Base-by-base conservation (phyloP, 2,329 filamentous ascomycete species). In the Podosphaera xanthii region DNA sequence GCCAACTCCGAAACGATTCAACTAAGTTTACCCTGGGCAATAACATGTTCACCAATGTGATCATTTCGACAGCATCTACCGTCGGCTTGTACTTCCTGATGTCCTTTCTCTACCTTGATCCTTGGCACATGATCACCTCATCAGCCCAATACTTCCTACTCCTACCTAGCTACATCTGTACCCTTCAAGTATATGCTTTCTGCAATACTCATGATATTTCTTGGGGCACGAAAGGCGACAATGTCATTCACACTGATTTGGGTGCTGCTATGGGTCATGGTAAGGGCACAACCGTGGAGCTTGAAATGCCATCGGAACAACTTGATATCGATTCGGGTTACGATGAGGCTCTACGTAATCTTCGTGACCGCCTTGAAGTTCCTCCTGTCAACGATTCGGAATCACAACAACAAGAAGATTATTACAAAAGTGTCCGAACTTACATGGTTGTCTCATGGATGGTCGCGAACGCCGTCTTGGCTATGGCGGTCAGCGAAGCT, bases 151-250 rank as follows among this genome's bases (percentile, higher is more conserved):
- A 98, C 75, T 96, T 98, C 70, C 78, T 90, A 54, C 81, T 98
- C 34, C 77, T 98, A 42, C 92, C 92, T 0, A 84, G 78, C 46
- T 98, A 97, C 74, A 94, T 98, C 72, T 97, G 92, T 75, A 97
- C 88, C 0, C 78, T 98, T 2, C 92, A 98, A 71, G 89, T 97
- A 30, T 98, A 98, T 72, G 92, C 92, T 50, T 98, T 98, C 72
- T 97, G 92, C 76, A 98, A 98, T 74, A 94, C 91, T 0, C 92
- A 98, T 78, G 92, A 98, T 70, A 89, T 98, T 30, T 94, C 90
- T 0, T 98, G 92, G 92, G 92, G 92, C 52, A 98, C 92, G 53
- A 98, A 98, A 73, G 92, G 92, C 60, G 92, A 98, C 77, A 98
- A 98, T 71, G 82, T 94, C 42, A 84, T 92, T 67, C 84, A 87